Conservation (phyloP, 768 basidiomycete species). For the Boletus reticuloceps region DNA sequence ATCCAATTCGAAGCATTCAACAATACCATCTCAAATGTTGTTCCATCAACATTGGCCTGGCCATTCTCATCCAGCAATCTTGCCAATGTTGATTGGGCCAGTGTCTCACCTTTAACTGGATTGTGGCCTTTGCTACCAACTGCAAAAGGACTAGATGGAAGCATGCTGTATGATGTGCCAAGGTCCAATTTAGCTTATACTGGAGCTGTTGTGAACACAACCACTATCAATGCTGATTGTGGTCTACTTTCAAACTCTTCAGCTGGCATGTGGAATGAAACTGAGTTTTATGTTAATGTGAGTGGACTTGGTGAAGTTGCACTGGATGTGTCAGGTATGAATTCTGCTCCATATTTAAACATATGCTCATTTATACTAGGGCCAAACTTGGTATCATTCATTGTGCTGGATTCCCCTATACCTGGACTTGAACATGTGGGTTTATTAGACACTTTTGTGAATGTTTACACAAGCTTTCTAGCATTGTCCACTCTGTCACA, state of each 20-base stretch:
- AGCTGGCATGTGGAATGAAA: neutral
- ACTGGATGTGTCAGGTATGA: neutral
- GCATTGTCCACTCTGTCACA: neutral
- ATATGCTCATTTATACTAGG: neutral
- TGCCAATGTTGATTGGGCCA: neutral
- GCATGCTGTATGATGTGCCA: slow-evolving; percentile 18
- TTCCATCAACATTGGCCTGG: slow-evolving; percentile 3
- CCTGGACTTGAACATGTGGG: neutral
- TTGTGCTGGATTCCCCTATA: no score
- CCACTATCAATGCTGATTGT: slow-evolving; percentile 13
- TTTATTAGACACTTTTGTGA: neutral
- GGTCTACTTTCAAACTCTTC: slow-evolving; percentile 9
- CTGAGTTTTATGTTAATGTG: neutral
- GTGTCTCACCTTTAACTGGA: neutral
- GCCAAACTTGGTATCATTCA: neutral
- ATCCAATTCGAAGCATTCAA: slow-evolving; percentile 19
- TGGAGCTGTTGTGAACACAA: slow-evolving; percentile 16
- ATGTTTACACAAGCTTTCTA: neutral
- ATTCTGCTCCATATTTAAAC: neutral
- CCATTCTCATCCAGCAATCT: neutral
- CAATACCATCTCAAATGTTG: neutral
- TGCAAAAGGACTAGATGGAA: slow-evolving; percentile 9
- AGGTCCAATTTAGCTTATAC: neutral
- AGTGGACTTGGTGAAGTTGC: slow-evolving; percentile 3
- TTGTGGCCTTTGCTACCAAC: slow-evolving; percentile 3